Percentiles rank a stretch among this genome's conserved stretches.
Conservation (phyloP, 768 basidiomycete genomes). For the Pleurotus tuoliensis region DNA sequence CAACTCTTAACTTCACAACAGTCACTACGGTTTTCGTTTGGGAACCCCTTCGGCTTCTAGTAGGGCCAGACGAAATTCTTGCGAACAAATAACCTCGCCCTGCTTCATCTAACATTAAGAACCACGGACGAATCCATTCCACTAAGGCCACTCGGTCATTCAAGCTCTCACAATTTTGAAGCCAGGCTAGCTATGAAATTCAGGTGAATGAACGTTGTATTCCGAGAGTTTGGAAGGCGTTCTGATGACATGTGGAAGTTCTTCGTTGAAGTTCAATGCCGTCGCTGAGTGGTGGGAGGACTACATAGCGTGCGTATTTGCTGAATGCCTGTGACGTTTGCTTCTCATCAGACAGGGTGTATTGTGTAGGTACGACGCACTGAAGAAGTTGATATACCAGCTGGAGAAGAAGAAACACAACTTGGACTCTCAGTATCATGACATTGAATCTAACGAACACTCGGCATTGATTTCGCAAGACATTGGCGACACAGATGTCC, state of each 20-base stretch:
- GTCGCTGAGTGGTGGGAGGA: conserved; percentile 92
- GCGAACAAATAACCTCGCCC: no score
- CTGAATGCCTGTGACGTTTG: neutral
- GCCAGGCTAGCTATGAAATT: conserved; percentile 47
- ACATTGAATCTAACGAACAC: conserved; percentile 64
- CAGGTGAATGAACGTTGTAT: conserved; percentile 34
- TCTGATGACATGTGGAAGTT: conserved; percentile 34
- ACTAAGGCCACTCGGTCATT: conserved; percentile 9
- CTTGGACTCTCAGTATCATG: conserved; percentile 31
- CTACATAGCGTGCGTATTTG: conserved; percentile 70
- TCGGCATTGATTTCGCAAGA: conserved; percentile 49
- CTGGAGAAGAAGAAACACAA: conserved; percentile 73
- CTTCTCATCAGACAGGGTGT: neutral
- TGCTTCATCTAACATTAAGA: neutral
- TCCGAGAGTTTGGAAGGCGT: neutral
- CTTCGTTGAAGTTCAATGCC: conserved; percentile 87
- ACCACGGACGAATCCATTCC: conserved; percentile 8
- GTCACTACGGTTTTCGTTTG: no score
- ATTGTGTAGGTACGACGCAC: conserved; percentile 64
- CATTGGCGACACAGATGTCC: conserved; percentile 40
- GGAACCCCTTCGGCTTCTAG: no score
- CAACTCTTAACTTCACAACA: no score
- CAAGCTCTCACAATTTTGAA: neutral
- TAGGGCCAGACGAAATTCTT: no score
- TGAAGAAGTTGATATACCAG: conserved; percentile 84